Evolutionary conservation across 2,329 filamentous ascomycete genomes (phyloP), one percentile per base, ranked within the genome.

Genomic region (Epichloe elymi): DNA sequence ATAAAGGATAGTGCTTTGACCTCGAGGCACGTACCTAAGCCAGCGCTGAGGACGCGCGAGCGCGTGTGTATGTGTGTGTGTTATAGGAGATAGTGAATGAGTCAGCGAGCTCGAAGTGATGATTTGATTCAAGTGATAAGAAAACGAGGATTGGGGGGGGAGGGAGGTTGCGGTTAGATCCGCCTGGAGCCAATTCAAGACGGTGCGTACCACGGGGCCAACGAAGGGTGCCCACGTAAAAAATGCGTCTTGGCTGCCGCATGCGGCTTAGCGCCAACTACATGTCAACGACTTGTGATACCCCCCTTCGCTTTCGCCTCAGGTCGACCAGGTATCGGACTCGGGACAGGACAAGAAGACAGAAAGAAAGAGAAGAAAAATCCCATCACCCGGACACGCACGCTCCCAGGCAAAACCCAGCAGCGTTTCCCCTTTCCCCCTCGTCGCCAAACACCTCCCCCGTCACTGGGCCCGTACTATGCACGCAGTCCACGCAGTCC

Each of bases 161-260:
- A 5, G 2, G 19, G 2, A 19, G 19, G 19, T 19, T 19, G 19
- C 19, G 20, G 39, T 30, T n/a, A 35, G 47, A 35, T 19, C 12
- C 10, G 6, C 15, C 14, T 19, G 8, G 30, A n/a, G 40, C 48
- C 40, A 43, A 49, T 49, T 15, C 30, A 14, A 14, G 5, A 19
- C 33, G 15, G 19, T 17, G 26, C 11, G 19, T 23, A 37, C 47
- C 6, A 42, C 11, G 17, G 30, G 7, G 38, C 39, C 39, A 41
- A 44, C 33, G 20, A 50, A 30, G 33, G 40, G 3, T 19, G 20
- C 40, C 48, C 11, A 33, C 42, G 37, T 35, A 45, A 35, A 54
- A 42, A 26, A 48, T 66, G 63, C 54, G 56, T 52, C 63, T 63
- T 60, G 61, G 59, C 59, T 68, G 55, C 65, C 59, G 12, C 1